Evolutionary conservation across 1,284 basidiomycete genomes (phyloP).

Genomic region (Melampsora larici-populina): DNA sequence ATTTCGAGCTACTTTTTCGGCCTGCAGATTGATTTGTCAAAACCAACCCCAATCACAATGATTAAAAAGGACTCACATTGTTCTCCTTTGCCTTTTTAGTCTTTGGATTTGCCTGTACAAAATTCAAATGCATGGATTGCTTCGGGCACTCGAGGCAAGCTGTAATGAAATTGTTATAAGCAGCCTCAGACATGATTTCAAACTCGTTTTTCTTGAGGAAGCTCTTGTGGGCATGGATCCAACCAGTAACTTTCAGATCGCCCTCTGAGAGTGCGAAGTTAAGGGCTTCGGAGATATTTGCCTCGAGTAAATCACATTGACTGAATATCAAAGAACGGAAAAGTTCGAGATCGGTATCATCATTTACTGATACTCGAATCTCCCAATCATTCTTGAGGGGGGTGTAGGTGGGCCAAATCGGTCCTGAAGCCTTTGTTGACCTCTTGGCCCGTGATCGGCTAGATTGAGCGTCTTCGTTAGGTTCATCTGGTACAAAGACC

Average conservation of each 20-base stretch:
- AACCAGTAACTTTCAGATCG: too few species aligned
- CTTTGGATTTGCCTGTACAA: neutral
- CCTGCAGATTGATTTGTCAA: neutral
- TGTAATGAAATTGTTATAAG: neutral
- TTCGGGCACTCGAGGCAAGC: neutral
- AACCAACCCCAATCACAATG: neutral
- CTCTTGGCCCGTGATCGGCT: neutral
- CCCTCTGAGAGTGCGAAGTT: too few species aligned
- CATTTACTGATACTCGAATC: neutral
- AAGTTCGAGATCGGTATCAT: too few species aligned
- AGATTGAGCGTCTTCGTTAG: neutral
- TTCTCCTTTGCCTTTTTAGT: neutral
- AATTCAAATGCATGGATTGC: neutral
- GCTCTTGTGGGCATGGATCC: neutral
- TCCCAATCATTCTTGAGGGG: neutral
- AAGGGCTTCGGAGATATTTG: too few species aligned
- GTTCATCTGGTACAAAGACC: neutral
- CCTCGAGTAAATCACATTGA: too few species aligned
- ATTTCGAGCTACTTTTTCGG: neutral
- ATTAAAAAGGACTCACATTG: neutral
- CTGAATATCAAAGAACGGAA: too few species aligned
- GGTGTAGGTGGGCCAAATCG: neutral
- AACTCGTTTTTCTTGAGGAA: neutral
- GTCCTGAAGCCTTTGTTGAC: neutral
- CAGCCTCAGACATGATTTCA: neutral